Evolutionary conservation across 2,329 filamentous ascomycete species (phyloP), one percentile per base, ranked within the genome.

Genomic region (Xenosphaeropsis pyriputrescens): DNA sequence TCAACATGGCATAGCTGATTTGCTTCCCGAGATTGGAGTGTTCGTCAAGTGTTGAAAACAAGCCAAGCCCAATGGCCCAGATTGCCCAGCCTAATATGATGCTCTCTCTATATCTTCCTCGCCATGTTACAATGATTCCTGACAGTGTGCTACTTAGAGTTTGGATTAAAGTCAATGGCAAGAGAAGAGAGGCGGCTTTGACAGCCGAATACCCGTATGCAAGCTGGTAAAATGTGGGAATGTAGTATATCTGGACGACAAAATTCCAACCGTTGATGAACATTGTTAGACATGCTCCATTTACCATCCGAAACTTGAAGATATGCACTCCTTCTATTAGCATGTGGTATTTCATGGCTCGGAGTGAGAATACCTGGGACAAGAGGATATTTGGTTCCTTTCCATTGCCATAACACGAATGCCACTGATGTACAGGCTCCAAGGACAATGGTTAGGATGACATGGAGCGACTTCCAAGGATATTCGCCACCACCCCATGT

Each of bases 211-310:
- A 66, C 15, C 54, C 57, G 38, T 62, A 65, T 1, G 56, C 58
- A 9, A 66, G 57, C 37, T 66, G 64, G 42, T 67, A 42, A 26
- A 44, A 44, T 3, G 39, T 40, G 6, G 41, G 45, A 29, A 65
- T 58, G 40, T 62, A 68, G 43, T 68, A 68, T 6, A 69, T 55
- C 43, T 73, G 69, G n/a, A 70, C 63, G 17, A 72, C 57, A 39
- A 72, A 72, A 44, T 72, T 72, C 69, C 70, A 73, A 3, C 70
- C 69, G 36, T 72, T 72, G 47, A 73, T 64, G 29, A 68, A 66
- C 65, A 70, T 71, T 13, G 67, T 71, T 14, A 73, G 44, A 41
- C 65, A 71, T 1, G 68, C 66, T 1, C 70, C 68, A 29, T 68
- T 69, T 19, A 72, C 67, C 19, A 72, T 68, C 13, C 55, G 57